Conservation (phyloP, 192 early-diverging fungal species). For the Coemansia brasiliensis region DNA sequence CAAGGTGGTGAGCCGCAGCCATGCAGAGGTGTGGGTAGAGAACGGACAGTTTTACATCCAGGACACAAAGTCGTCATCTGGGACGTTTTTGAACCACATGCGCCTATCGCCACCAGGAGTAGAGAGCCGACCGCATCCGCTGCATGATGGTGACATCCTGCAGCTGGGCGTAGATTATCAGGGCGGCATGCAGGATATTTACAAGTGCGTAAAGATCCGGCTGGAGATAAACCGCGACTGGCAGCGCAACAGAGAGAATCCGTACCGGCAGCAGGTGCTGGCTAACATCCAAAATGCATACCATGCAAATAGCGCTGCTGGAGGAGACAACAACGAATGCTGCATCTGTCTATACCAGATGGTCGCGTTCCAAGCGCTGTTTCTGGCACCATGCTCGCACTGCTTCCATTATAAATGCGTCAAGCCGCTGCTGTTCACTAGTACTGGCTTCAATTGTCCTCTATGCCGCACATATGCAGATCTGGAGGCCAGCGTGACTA, state of each 20-base stretch:
- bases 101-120: slow-evolving; percentile 84
- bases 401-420: slow-evolving; percentile 94
- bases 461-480: slow-evolving; percentile 91
- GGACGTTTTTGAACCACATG: slow-evolving; percentile 95
- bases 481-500: slow-evolving; percentile 73
- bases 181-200: slow-evolving; percentile 87
- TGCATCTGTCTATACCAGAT: slow-evolving; percentile 91
- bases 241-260: slow-evolving; percentile 63
- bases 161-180: slow-evolving; percentile 98
- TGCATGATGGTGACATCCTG: slow-evolving; percentile 90
- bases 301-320: slow-evolving; percentile 10
- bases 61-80: slow-evolving; percentile 95
- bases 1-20: slow-evolving; percentile 91
- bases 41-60: slow-evolving; percentile 86
- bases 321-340: slow-evolving; percentile 63
- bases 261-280: slow-evolving; percentile 59
- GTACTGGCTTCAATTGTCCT: slow-evolving; percentile 82
- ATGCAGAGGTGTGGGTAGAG: slow-evolving; percentile 92
- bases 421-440: slow-evolving; percentile 72
- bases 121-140: slow-evolving; percentile 75
- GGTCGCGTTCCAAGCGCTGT: slow-evolving; percentile 84
- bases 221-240: slow-evolving; percentile 72
- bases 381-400: slow-evolving; percentile 90
- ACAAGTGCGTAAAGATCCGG: slow-evolving; percentile 90
- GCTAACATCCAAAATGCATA: slow-evolving; percentile 54